phyloP scores from a whole-genome alignment of 495 filamentous ascomycete genomes.

The Penicilliopsis zonata region DNA sequence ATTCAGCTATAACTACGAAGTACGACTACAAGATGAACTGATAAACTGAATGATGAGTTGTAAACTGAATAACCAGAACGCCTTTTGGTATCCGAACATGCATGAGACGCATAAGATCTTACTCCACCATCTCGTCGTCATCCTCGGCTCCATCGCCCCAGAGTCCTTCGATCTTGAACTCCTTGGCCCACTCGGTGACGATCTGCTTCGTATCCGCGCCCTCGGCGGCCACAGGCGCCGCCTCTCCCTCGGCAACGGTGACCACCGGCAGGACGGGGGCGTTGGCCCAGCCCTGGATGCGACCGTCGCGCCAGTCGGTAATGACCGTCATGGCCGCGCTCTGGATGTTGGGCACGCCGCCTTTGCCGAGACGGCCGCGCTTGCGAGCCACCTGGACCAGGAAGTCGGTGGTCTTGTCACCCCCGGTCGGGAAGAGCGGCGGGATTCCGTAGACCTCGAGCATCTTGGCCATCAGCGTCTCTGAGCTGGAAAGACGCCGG shows the following conservation, averaged over 20 bases:
- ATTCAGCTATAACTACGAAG: too few relatives aligned
- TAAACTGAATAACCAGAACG: too few relatives aligned
- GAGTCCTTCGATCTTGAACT: slow-evolving; percentile 93
- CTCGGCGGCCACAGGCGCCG: slow-evolving; percentile 14
- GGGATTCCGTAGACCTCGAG: slow-evolving; percentile 73
- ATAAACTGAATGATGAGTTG: too few relatives aligned
- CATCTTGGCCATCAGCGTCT: slow-evolving; percentile 62
- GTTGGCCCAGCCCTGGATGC: slow-evolving; percentile 86
- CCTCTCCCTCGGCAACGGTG: slow-evolving; percentile 17
- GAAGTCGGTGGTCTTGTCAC: slow-evolving; percentile 83
- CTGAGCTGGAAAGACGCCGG: slow-evolving; percentile 57
- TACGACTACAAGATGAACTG: too few relatives aligned
- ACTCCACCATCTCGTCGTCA: slow-evolving; percentile 33
- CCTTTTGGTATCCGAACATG: slow-evolving; percentile 24
- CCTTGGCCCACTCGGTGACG: slow-evolving; percentile 85
- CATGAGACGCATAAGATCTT: slow-evolving; percentile 8
- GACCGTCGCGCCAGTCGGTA: slow-evolving; percentile 88
- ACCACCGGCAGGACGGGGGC: slow-evolving; percentile 54
- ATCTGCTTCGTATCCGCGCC: slow-evolving; percentile 66
- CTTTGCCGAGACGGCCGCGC: slow-evolving; percentile 77
- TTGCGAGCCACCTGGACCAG: slow-evolving; percentile 88
- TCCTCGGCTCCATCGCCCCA: slow-evolving; percentile 56
- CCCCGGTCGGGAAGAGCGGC: slow-evolving; percentile 51
- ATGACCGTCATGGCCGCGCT: slow-evolving; percentile 87
- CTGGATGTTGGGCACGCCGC: slow-evolving; percentile 78